Evolutionary conservation across 495 filamentous ascomycete genomes (phyloP).

Genomic region (Neurospora sp.): DNA sequence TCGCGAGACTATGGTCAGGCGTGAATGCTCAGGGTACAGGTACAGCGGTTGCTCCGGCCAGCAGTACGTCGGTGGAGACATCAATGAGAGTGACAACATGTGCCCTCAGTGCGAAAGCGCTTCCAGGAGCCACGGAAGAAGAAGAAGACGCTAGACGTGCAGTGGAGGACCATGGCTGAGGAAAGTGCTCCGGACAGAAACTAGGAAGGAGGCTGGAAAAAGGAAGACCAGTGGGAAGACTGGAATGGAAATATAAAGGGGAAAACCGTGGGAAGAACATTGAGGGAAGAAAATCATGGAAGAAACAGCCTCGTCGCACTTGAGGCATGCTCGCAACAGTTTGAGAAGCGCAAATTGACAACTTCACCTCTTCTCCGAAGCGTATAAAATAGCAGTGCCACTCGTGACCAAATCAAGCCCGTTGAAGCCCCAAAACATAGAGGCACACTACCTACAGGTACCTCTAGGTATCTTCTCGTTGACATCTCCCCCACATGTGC

Average conservation of each 20-base stretch:
- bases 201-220: not conserved
- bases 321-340: not conserved
- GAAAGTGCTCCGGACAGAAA: not conserved
- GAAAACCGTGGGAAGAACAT: not conserved
- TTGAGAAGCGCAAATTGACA: not conserved
- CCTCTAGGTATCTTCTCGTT: too few species aligned
- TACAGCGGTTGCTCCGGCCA: not conserved
- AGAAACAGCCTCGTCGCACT: not conserved
- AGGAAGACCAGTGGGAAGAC: not conserved
- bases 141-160: not conserved
- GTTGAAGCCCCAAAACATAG: not conserved
- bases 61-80: not conserved
- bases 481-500: not conserved
- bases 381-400: not conserved
- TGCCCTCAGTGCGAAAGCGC: not conserved
- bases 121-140: not conserved
- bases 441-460: not conserved
- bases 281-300: not conserved
- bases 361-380: not conserved
- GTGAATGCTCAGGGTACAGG: not conserved
- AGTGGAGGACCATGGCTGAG: not conserved
- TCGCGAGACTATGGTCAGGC: not conserved
- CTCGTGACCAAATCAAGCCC: not conserved
- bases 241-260: not conserved
- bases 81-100: not conserved